Evolutionary conservation across 345 rosid species (phyloP), one percentile per base, ranked within the genome.

Genomic region (Eucalyptus curtisii): DNA sequence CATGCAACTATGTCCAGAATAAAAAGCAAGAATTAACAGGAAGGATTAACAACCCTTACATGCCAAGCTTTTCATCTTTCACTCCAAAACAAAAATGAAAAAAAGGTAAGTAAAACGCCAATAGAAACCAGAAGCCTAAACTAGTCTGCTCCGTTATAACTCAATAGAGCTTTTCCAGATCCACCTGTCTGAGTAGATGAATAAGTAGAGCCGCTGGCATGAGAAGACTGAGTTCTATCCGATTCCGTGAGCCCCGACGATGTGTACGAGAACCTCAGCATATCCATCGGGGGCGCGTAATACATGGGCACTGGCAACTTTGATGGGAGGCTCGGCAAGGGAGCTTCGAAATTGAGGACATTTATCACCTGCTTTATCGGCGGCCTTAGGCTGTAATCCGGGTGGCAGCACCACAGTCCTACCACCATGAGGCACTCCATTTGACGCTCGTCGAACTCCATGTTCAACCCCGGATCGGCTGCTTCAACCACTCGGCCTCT

Each of bases 401-500:
- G 95, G 86, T 94, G 93, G 87, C 92, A 87, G n/a, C 96, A 93
- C 96, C 94, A 94, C 3, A 94, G 48, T 31, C 95, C 96, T 20
- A 87, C 90, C 9, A 89, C 76, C 96, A 94, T 92, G 88, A 94
- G 89, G 64, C 90, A 82, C 87, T 91, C 92, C 79, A 91, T 52
- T 85, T 93, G 90, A 81, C 19, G 42, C 91, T 90, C 90, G 7
- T 92, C 93, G 27, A 89, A 92, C 13, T 76, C 94, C 37, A 37
- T 68, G 6, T 19, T 55, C 10, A 93, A 76, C 49, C 89, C 66
- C 14, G 53, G 55, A 82, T 94, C 95, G 3, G 87, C 91, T 2
- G 93, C 93, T 86, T 89, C 89, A 20, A 89, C 86, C 53, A 92
- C 68, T 81, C 71, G 88, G 13, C 91, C 89, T 14, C 71, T 40